Conservation (phyloP, 768 basidiomycete genomes). For the Xanthoconium purpureum region DNA sequence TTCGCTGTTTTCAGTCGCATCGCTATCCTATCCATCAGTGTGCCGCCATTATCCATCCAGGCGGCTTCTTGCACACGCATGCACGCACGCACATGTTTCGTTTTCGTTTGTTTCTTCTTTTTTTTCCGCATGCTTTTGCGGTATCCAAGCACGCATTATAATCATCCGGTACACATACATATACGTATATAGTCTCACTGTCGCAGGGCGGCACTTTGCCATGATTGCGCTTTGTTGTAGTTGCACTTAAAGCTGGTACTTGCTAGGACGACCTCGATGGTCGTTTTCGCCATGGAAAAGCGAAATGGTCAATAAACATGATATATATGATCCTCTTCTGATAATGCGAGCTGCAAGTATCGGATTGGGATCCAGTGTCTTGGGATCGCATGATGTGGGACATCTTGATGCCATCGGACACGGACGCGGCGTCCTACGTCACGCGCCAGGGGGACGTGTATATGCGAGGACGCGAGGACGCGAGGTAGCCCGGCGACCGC, state of each 20-base stretch:
- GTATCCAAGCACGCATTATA: constrained; percentile 29
- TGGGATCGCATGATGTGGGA: not conserved
- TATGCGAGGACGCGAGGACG: not conserved
- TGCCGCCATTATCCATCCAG: constrained; percentile 7
- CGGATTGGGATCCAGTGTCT: too few relatives aligned
- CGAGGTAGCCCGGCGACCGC: not conserved
- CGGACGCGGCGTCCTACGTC: not conserved
- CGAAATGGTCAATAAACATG: too few relatives aligned
- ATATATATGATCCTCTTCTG: too few relatives aligned
- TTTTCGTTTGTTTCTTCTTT: not conserved
- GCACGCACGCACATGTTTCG: not conserved
- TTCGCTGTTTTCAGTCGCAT: constrained; percentile 19
- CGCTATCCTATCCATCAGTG: constrained; percentile 10
- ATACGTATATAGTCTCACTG: constrained; percentile 30
- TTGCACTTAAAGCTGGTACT: constrained; percentile 17
- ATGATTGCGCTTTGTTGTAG: constrained; percentile 3
- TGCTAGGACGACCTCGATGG: constrained; percentile 16
- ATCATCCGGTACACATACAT: constrained; percentile 21
- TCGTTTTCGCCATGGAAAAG: not conserved
- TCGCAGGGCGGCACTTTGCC: constrained; percentile 14
- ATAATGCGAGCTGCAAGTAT: too few relatives aligned
- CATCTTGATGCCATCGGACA: not conserved
- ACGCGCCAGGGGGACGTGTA: not conserved
- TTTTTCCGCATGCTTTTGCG: constrained; percentile 3
- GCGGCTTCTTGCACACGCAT: constrained; percentile 11